Percentiles rank a stretch among this genome's conserved stretches.
Conservation (phyloP, 331 rosid genomes). For the Malus hybrid region DNA sequence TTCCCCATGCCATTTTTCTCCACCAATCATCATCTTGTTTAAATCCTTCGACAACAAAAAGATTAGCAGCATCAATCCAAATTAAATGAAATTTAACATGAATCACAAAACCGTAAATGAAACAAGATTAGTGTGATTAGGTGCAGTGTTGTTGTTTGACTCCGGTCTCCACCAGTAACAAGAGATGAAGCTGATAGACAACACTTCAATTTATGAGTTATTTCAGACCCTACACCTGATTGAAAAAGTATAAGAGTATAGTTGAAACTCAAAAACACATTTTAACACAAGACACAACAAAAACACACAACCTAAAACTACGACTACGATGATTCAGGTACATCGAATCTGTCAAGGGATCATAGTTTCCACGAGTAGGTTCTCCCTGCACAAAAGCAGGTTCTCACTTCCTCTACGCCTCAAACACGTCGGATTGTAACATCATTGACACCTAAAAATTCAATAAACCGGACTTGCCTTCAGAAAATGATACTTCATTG, state of each 20-base stretch:
- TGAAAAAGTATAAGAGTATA: background rate
- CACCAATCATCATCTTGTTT: too few species aligned
- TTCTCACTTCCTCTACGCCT: slow-evolving; percentile 29
- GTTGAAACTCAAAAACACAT: slow-evolving; percentile 1
- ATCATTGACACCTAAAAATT: slow-evolving; percentile 1
- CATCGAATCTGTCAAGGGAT: slow-evolving; percentile 18
- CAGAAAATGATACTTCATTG: background rate
- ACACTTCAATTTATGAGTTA: background rate
- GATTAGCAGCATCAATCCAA: too few species aligned
- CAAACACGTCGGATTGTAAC: slow-evolving; percentile 43
- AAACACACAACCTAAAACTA: background rate
- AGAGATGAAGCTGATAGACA: slow-evolving; percentile 13
- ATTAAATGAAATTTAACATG: too few species aligned
- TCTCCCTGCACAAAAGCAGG: slow-evolving; percentile 32
- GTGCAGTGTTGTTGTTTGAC: slow-evolving; percentile 10
- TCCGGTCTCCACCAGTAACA: background rate
- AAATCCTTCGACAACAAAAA: too few species aligned
- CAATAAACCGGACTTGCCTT: background rate
- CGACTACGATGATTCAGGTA: slow-evolving; percentile 10
- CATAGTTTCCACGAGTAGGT: slow-evolving; percentile 40
- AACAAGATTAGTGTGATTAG: background rate
- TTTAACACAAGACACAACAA: too few species aligned
- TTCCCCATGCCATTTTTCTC: too few species aligned
- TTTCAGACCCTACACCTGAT: background rate
- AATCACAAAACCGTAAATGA: too few species aligned